Conservation (phyloP, 148 eudicot genomes). For the Vaccinium vitisidaea region DNA sequence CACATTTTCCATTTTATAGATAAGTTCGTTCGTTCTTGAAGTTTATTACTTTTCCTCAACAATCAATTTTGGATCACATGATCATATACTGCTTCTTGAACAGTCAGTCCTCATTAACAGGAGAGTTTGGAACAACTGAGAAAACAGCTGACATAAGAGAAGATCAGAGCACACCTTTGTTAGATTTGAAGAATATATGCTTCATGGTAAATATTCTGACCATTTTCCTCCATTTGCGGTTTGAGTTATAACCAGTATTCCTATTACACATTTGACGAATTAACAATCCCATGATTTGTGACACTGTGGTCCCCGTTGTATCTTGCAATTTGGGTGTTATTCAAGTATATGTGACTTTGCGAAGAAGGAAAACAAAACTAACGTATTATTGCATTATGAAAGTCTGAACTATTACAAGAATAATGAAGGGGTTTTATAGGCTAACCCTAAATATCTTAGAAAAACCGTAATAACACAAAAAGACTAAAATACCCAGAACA, state of each 20-base stretch:
- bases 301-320: background rate
- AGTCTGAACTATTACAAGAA: no score
- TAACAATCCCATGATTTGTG: background rate
- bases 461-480: no score
- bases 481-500: no score
- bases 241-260: conserved; percentile 2
- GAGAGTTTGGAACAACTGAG: conserved; percentile 51
- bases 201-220: conserved; percentile 39
- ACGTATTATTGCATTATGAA: no score
- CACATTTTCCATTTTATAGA: conserved; percentile 4
- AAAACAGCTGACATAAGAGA: conserved; percentile 47
- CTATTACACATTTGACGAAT: background rate
- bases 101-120: conserved; percentile 58
- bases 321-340: background rate
- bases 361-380: no score
- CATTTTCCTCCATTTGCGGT: background rate
- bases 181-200: conserved; percentile 53
- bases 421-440: no score
- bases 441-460: no score
- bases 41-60: conserved; percentile 15
- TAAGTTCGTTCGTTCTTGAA: conserved; percentile 12
- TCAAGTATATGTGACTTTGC: background rate
- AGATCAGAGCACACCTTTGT: conserved; percentile 42
- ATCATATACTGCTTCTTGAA: conserved; percentile 29
- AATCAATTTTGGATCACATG: conserved; percentile 17